Base-by-base conservation (phyloP, 2,329 filamentous ascomycete genomes). In the Botrytis paeoniae region DNA sequence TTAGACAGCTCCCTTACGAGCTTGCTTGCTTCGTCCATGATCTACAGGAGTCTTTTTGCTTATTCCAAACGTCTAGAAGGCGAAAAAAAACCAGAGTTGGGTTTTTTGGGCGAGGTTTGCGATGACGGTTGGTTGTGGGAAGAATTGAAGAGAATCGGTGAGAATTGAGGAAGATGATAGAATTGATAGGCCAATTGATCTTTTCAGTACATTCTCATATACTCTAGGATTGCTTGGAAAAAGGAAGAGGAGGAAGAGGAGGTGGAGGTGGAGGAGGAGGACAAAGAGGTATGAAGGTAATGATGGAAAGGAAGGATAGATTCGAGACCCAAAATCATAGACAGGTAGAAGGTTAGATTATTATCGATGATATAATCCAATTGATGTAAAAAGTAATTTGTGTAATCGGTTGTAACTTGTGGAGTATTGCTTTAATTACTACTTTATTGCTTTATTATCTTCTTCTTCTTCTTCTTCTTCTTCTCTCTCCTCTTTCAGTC, bases 1-100 rank as follows among this genome's bases (percentile, higher is more conserved):
- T 69, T 64, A 39, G 78, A 77, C 12, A 80, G 77, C 73, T 80
- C 78, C 22, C 70, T 73, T 14, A 80, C 78, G 20, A 80, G 86
- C 84, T 86, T 84, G 77, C 84, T 84, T 63, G 83, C 82, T 80
- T 86, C 84, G 78, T 86, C 83, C 85, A 86, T 87, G 65, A 73
- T 76, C 45, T 29, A 25, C 64, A 54, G 32, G 45, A 66, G 37
- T 54, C 48, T 39, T 39, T 16, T 37, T 62, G 37, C 51, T 54
- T 54, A 29, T 54, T 39, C 25, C 35, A n/a, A 54, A 66, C 45
- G 32, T 66, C 64, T 39, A 66, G 45, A 51, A 37, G 41, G 20
- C 20, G 20, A 48, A 39, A 18, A 39, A 20, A 63, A 29, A 16
- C n/a, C 10, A 35, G 61, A 29, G n/a, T 16, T 8, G 51, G 14